Evolutionary conservation across 2,329 filamentous ascomycete genomes (phyloP).

Genomic region (Ilyonectria mors-panacis): DNA sequence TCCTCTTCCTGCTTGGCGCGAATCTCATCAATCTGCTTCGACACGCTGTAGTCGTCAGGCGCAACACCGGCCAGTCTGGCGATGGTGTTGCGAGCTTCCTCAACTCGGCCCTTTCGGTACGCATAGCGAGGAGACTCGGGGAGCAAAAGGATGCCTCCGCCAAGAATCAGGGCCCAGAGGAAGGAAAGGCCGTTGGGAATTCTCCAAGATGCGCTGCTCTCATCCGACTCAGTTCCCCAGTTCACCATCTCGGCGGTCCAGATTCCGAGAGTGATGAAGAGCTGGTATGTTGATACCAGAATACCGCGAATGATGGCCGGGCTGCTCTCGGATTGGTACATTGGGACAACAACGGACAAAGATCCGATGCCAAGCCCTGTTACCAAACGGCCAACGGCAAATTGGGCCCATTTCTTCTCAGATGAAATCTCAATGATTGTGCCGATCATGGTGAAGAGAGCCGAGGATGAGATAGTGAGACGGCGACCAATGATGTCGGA

Average conservation of each 20-base stretch:
- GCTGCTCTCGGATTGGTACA: slow-evolving; percentile 79
- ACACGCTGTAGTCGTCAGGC: slow-evolving; percentile 57
- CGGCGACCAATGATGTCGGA: slow-evolving; percentile 74
- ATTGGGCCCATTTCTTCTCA: slow-evolving; percentile 70
- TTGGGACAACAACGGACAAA: slow-evolving; percentile 74
- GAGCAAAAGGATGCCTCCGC: slow-evolving; percentile 65
- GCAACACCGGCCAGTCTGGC: slow-evolving; percentile 62
- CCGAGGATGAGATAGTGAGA: slow-evolving; percentile 73
- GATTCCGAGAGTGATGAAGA: slow-evolving; percentile 79
- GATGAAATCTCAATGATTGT: slow-evolving; percentile 76
- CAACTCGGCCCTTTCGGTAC: slow-evolving; percentile 62
- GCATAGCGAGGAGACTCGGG: slow-evolving; percentile 70
- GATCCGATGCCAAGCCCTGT: slow-evolving; percentile 77
- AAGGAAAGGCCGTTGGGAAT: slow-evolving; percentile 73
- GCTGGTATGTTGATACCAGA: slow-evolving; percentile 76
- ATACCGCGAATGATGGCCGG: slow-evolving; percentile 76
- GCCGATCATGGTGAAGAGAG: slow-evolving; percentile 75
- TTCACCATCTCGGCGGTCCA: slow-evolving; percentile 72
- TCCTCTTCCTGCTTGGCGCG: slow-evolving; percentile 65
- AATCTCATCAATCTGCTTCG: slow-evolving; percentile 67
- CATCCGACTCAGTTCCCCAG: slow-evolving; percentile 68
- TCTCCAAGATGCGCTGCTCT: slow-evolving; percentile 70
- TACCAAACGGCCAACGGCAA: slow-evolving; percentile 76
- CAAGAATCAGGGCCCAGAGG: slow-evolving; percentile 68
- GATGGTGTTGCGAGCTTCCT: slow-evolving; percentile 65